Conservation (phyloP, 768 basidiomycete species). For the Gloeopeniophorella convolvens region DNA sequence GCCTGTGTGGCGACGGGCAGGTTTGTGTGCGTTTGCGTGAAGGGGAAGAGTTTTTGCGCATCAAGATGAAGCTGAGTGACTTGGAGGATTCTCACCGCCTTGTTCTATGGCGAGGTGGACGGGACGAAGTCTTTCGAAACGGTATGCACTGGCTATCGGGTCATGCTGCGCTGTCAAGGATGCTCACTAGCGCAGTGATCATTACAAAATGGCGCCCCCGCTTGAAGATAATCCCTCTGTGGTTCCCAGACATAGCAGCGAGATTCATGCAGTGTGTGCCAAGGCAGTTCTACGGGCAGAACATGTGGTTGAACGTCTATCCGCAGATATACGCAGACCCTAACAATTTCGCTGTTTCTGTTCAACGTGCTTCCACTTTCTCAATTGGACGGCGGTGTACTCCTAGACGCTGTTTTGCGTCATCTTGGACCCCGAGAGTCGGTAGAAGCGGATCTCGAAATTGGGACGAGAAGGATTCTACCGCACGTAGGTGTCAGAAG, state of each 20-base stretch:
- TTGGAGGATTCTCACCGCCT: constrained; percentile 23
- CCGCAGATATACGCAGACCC: constrained; percentile 51
- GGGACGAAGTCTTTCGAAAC: constrained; percentile 57
- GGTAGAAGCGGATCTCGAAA: constrained; percentile 9
- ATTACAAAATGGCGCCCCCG: constrained; percentile 46
- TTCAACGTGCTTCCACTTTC: constrained; percentile 78
- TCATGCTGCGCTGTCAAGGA: not conserved
- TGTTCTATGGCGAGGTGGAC: constrained; percentile 71
- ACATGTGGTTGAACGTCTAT: not conserved
- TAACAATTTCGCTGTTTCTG: constrained; percentile 72
- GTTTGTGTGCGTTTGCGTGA: constrained; percentile 48
- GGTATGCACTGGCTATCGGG: constrained; percentile 32
- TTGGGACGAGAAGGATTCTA: not conserved
- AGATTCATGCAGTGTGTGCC: constrained; percentile 53
- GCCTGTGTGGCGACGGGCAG: constrained; percentile 33
- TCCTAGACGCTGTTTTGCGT: constrained; percentile 35
- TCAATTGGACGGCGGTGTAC: constrained; percentile 61
- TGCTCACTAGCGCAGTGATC: constrained; percentile 36
- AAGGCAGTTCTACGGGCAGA: not conserved
- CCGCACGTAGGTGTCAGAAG: not conserved
- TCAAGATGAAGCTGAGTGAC: constrained; percentile 35
- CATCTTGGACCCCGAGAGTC: not conserved
- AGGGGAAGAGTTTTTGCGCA: constrained; percentile 49
- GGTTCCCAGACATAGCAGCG: constrained; percentile 33
- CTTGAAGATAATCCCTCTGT: constrained; percentile 31